A percentile compares a stretch with the other conserved stretches of the same genome.
Conservation (phyloP, 179 eudicot genomes). For the Heliamphora pulchella region DNA sequence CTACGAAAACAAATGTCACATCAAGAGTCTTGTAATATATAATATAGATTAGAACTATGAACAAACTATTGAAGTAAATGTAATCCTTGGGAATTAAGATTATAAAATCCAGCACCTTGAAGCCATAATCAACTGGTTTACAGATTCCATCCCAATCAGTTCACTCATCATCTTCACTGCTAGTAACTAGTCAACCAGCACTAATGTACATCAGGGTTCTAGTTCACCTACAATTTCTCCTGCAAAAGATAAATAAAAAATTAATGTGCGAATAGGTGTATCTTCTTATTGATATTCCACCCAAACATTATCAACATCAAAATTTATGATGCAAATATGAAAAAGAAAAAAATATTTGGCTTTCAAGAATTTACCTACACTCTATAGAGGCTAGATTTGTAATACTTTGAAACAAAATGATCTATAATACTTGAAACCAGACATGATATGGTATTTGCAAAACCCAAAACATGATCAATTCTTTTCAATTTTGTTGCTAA, state of each 20-base stretch:
- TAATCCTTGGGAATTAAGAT: too few species aligned
- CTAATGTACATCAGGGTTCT: conserved; percentile 5
- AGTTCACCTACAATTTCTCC: conserved; percentile 13
- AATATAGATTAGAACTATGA: neutral
- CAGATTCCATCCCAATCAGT: neutral
- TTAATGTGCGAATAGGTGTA: neutral
- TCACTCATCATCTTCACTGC: neutral
- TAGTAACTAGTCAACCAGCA: neutral
- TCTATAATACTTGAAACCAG: neutral
- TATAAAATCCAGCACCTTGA: neutral
- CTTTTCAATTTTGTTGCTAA: conserved; percentile 8
- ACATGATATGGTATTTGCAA: neutral
- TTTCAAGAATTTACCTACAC: neutral
- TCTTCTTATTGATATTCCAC: neutral
- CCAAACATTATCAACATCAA: neutral
- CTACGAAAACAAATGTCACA: too few species aligned
- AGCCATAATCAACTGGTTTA: neutral
- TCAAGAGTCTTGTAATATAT: too few species aligned
- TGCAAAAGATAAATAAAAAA: neutral
- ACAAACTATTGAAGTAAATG: neutral
- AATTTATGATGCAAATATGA: neutral
- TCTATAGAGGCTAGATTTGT: neutral
- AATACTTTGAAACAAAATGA: neutral
- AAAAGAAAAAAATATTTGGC: neutral
- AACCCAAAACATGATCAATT: neutral